Evolutionary conservation across 352 stramenopile genomes (phyloP).

Genomic region (Globisporangium cylindrosporum): DNA sequence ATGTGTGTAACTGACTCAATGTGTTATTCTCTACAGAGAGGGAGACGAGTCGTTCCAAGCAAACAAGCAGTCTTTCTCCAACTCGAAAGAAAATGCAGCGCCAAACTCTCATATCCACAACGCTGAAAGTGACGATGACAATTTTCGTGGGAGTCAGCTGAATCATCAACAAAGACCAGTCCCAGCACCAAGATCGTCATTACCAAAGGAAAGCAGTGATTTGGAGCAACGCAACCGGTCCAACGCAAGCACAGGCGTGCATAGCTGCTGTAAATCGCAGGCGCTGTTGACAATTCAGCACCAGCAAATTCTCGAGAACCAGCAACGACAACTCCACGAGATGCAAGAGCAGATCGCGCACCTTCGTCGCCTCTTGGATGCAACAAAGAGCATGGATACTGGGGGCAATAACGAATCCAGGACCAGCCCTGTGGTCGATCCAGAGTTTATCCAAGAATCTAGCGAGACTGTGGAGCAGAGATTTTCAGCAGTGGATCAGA

Average conservation of each 20-base stretch:
- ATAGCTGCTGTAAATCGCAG: constrained; percentile 62
- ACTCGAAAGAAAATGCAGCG: neutral
- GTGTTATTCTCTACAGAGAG: neutral
- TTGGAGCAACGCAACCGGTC: neutral
- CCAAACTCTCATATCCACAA: neutral
- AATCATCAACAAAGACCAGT: neutral
- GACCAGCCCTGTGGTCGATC: neutral
- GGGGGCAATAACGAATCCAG: constrained; percentile 17
- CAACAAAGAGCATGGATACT: constrained; percentile 23
- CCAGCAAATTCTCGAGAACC: constrained; percentile 75
- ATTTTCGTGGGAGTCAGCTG: neutral
- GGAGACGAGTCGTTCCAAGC: neutral
- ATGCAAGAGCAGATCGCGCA: constrained; percentile 72
- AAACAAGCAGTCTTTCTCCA: neutral
- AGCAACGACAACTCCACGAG: constrained; percentile 64
- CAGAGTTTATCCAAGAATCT: neutral
- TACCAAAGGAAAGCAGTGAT: neutral
- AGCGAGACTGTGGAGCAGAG: neutral
- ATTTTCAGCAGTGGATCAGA: neutral
- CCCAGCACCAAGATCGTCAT: neutral
- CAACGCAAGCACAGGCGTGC: constrained; percentile 6
- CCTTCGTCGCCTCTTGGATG: constrained; percentile 41
- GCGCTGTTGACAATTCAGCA: constrained; percentile 69
- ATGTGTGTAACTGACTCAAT: neutral
- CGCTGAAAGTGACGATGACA: neutral